Base-by-base conservation (phyloP, 805 yeast species). In the Hanseniaspora clermontiae region DNA sequence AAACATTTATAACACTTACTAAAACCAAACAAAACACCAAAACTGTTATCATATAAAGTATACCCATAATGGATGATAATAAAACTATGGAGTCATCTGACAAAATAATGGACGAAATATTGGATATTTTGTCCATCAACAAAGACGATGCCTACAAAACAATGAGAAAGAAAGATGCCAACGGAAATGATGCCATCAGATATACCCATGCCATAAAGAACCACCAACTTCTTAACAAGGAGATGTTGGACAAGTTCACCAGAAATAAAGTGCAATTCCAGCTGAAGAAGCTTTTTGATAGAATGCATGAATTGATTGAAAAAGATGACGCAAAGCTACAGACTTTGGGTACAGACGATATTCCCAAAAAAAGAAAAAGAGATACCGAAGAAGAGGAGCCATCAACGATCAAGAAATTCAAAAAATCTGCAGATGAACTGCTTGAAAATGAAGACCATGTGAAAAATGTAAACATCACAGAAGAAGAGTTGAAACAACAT, bases 111-210 rank as follows among this genome's bases (percentile, higher is more conserved):
- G 43, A 49, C 27, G 42, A 27, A 19, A 45, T 42, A 24, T 48
- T 48, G 17, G 40, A 37, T 14, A 29, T 46, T 19, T 24, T 17
- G 39, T 24, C 27, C 27, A 17, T 43, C 43, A n/a, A 47, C 45
- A 38, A 50, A n/a, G 34, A 59, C 29, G 55, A 63, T 64, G 61
- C 64, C 62, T 17, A 59, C 65, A 51, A 55, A 60, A 19, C 66
- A 62, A 5, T 65, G 66, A 55, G 60, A 68, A 51, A 69, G 68
- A 14, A 67, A 64, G 57, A 63, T 60, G 29, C 59, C 58, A 31
- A 57, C 64, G 63, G 62, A 61, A 12, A 62, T 58, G 65, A 63
- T 59, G 63, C 65, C 62, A 55, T 64, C 3, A 62, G 59, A 55
- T 62, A 65, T 6, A 65, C 65, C 20, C 64, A 42, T 60, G 51